Percentiles rank a stretch among this genome's conserved stretches.
phyloP scores from a whole-genome alignment of 148 eudicot genomes.

The Arctostaphylos glauca region DNA sequence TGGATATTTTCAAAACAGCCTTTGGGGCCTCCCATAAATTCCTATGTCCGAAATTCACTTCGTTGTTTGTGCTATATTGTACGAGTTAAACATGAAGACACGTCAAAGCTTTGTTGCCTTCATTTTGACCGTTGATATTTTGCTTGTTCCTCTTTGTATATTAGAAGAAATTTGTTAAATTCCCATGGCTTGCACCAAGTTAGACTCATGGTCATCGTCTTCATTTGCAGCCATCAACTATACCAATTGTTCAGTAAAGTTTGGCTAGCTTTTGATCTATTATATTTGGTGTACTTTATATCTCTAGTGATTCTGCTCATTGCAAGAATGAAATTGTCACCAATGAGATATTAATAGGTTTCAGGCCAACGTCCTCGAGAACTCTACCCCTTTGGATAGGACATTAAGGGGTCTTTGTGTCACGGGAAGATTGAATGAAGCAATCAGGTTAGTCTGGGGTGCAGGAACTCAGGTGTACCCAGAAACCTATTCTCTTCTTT shows the following conservation, averaged over 20 bases:
- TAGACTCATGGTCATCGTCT: not conserved
- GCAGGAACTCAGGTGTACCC: slow-evolving; percentile 38
- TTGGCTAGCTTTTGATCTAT: not conserved
- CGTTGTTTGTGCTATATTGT: not conserved
- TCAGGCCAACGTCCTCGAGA: slow-evolving; percentile 48
- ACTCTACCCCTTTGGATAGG: slow-evolving; percentile 44
- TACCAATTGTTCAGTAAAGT: not conserved
- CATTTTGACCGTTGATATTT: not conserved
- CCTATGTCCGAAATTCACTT: not conserved
- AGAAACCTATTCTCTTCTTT: slow-evolving; percentile 66
- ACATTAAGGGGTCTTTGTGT: slow-evolving; percentile 65
- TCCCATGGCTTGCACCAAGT: not conserved
- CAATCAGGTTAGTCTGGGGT: slow-evolving; percentile 57
- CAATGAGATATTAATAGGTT: slow-evolving; percentile 64
- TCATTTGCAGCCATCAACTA: not conserved
- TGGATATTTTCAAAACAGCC: not conserved
- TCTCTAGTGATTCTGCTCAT: not conserved
- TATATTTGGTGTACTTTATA: not conserved
- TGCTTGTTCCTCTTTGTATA: not conserved
- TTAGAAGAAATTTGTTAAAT: not conserved
- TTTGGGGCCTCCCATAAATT: not conserved
- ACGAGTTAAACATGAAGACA: not conserved
- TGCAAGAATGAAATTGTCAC: slow-evolving; percentile 29
- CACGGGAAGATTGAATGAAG: slow-evolving; percentile 70
- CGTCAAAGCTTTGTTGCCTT: not conserved